Evolutionary conservation across 2,329 filamentous ascomycete species (phyloP), one percentile per base, ranked within the genome.

Genomic region (Rutstroemia sp.): DNA sequence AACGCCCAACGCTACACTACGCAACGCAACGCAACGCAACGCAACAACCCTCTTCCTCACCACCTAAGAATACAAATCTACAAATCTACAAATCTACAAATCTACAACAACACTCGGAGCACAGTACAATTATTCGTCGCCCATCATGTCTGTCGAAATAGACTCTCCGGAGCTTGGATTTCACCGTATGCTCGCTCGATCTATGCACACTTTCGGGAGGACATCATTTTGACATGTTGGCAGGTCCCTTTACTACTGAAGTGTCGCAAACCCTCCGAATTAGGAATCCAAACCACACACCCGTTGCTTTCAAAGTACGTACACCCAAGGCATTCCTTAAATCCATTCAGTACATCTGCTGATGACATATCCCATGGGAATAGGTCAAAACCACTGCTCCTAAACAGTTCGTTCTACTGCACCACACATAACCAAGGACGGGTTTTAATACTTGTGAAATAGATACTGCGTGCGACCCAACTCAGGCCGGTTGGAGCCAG

Each of bases 351-450:
- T n/a, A 38, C 30, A 38, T 16, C 9, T 56, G 9, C 54, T 52
- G 27, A 51, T 19, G 7, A 19, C 21, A 1, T 34, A 19, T 50
- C 8, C 14, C 12, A 40, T 51, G 39, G 36, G 36, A 62, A 44
- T 66, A 96, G 91, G 94, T 99, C 74, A 99, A 99, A 84, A 99
- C 94, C 49, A 99, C 94, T 61, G 94, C 94, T 50, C 94, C 94
- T 36, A 97, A 97, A 77, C 94, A 97, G 92, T 99, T 88, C 70
- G 87, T 65, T 60, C 8, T 50, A 55, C 46, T 14, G 36, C 14
- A 42, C 10, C 17, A 23, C 5, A 36, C 17, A 42, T 56, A 25
- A 38, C 21, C 42, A 17, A 25, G 19, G 42, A 12, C 19, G 34
- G 17, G 14, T 1, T 36, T 50, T 55, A 55, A 55, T 44, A 44